Conservation (phyloP, 345 rosid species). For the Ceriops decandra region DNA sequence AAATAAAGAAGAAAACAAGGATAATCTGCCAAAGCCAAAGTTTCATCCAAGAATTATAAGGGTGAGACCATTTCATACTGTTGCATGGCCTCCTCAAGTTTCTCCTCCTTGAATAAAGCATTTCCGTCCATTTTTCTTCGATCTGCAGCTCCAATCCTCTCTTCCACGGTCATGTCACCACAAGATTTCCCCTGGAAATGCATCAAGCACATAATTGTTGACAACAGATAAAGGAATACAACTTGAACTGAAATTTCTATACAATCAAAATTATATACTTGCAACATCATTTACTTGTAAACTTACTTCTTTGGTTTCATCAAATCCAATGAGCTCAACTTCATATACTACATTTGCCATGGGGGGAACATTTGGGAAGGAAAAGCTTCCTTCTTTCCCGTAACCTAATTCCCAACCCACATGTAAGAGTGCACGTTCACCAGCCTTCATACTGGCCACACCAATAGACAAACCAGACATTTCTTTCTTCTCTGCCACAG, state of each 20-base stretch:
- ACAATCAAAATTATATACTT: not conserved
- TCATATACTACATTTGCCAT: conserved; percentile 84
- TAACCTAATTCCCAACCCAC: conserved; percentile 94
- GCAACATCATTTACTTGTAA: conserved; percentile 6
- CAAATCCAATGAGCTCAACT: conserved; percentile 94
- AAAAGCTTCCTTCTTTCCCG: conserved; percentile 93
- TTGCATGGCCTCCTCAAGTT: conserved; percentile 92
- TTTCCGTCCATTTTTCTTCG: conserved; percentile 94
- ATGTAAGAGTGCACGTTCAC: conserved; percentile 72
- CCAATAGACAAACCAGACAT: conserved; percentile 90
- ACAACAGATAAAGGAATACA: conserved; percentile 5
- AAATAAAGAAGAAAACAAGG: not conserved
- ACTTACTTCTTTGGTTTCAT: conserved; percentile 88
- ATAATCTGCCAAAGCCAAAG: not conserved
- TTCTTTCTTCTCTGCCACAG: conserved; percentile 74
- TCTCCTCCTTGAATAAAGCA: conserved; percentile 65
- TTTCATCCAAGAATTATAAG: conserved; percentile 25
- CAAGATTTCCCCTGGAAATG: conserved; percentile 76
- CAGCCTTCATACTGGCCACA: conserved; percentile 79
- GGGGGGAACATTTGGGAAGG: conserved; percentile 93
- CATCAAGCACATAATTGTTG: conserved; percentile 2
- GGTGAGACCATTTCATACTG: conserved; percentile 91
- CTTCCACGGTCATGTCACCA: conserved; percentile 97
- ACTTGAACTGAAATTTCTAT: conserved; percentile 1
- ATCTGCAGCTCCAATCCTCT: conserved; percentile 89